phyloP scores from a whole-genome alignment of 2,329 filamentous ascomycete genomes.

The Epichloe uncinata region DNA sequence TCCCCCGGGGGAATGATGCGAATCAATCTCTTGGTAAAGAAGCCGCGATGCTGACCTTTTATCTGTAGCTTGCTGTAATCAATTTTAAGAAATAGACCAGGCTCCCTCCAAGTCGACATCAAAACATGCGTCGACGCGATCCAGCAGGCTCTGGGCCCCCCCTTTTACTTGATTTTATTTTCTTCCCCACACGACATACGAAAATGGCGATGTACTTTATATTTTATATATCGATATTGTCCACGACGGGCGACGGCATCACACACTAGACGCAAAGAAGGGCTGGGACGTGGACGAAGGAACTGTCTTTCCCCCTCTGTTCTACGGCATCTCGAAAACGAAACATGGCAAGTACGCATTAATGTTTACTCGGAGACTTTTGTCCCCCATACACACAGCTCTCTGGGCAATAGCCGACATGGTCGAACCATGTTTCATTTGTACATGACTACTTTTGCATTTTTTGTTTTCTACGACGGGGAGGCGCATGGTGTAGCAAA shows the following conservation, averaged over 20 bases:
- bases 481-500: neutral
- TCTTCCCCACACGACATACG: neutral
- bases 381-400: neutral
- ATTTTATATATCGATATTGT: neutral
- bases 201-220: constrained; percentile 1
- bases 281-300: neutral
- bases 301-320: neutral
- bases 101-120: neutral
- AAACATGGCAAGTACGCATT: neutral
- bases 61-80: constrained; percentile 32
- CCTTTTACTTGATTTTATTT: neutral
- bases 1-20: neutral
- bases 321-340: neutral
- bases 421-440: neutral
- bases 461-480: neutral
- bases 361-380: neutral
- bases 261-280: neutral
- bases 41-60: neutral
- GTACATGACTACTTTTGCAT: neutral
- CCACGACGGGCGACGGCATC: neutral
- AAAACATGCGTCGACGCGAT: neutral
- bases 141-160: constrained; percentile 1
- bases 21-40: neutral
- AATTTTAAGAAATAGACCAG: constrained; percentile 30
- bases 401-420: neutral